A percentile compares a stretch with the other conserved stretches of the same genome.
Evolutionary conservation across 2,329 filamentous ascomycete species (phyloP).

Genomic region (Helminthosporium solani): DNA sequence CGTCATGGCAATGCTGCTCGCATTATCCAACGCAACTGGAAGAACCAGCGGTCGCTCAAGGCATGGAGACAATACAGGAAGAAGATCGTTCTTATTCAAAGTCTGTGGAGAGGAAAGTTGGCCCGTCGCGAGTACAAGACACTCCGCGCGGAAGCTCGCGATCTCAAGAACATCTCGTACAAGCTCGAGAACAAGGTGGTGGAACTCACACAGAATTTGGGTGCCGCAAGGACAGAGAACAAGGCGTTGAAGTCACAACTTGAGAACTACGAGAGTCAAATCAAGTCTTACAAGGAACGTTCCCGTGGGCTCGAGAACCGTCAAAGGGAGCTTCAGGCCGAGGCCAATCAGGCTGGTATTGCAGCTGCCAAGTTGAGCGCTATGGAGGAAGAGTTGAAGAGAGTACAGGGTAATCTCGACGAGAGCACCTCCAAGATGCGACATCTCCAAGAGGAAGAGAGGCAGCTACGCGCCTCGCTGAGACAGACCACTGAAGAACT

Average conservation of each 20-base stretch:
- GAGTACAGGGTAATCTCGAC: constrained; percentile 82
- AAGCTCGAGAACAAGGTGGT: constrained; percentile 99
- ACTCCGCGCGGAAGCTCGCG: constrained; percentile 90
- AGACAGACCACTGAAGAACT: constrained; percentile 77
- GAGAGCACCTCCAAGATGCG: constrained; percentile 90
- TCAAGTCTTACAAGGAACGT: constrained; percentile 92
- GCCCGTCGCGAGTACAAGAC: constrained; percentile 86
- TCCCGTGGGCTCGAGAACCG: constrained; percentile 87
- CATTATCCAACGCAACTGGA: constrained; percentile 88
- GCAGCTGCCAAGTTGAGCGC: constrained; percentile 84
- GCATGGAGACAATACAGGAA: constrained; percentile 85
- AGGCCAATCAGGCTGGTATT: constrained; percentile 97
- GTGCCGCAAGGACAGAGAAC: constrained; percentile 92
- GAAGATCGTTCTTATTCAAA: constrained; percentile 88
- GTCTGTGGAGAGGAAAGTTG: constrained; percentile 81
- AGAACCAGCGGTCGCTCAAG: constrained; percentile 73
- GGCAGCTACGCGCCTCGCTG: constrained; percentile 77
- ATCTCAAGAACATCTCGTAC: constrained; percentile 99
- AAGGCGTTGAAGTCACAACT: constrained; percentile 84
- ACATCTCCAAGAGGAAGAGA: constrained; percentile 91
- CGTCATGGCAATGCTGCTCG: constrained; percentile 88
- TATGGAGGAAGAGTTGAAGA: constrained; percentile 95
- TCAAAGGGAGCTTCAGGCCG: constrained; percentile 90
- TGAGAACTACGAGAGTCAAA: constrained; percentile 92
- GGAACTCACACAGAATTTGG: constrained; percentile 90